Evolutionary conservation across 208 protist species (phyloP).

Genomic region (Wallacemonas sp.): DNA sequence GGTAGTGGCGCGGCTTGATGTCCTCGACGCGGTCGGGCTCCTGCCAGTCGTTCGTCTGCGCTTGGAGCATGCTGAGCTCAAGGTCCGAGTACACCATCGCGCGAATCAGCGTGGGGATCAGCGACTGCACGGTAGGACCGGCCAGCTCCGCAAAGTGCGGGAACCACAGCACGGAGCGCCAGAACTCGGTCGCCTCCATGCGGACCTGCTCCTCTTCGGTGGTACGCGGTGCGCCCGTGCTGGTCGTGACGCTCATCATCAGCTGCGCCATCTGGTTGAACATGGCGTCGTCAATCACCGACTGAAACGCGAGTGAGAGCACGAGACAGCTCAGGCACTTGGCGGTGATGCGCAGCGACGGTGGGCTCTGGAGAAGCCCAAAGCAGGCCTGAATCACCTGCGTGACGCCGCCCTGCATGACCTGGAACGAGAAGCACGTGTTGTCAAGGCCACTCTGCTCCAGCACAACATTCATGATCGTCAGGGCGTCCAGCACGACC

Average conservation of each 20-base stretch:
- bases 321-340: slow-evolving; percentile 67
- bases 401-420: slow-evolving; percentile 45
- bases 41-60: slow-evolving; percentile 74
- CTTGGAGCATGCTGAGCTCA: slow-evolving; percentile 87
- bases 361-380: slow-evolving; percentile 46
- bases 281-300: slow-evolving; percentile 47
- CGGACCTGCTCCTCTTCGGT: slow-evolving; percentile 61
- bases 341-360: slow-evolving; percentile 46
- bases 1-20: slow-evolving; percentile 85
- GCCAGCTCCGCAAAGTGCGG: slow-evolving; percentile 68
- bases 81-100: slow-evolving; percentile 92
- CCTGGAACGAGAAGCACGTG: slow-evolving; percentile 50
- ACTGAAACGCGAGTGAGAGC: slow-evolving; percentile 67
- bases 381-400: slow-evolving; percentile 70
- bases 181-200: slow-evolving; percentile 88
- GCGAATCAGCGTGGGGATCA: slow-evolving; percentile 83
- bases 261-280: slow-evolving; percentile 59
- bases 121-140: slow-evolving; percentile 38
- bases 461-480: slow-evolving; percentile 51
- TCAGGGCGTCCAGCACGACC: slow-evolving; percentile 28
- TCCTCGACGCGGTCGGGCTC: slow-evolving; percentile 83
- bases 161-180: slow-evolving; percentile 70
- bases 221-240: slow-evolving; percentile 18
- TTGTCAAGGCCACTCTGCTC: slow-evolving; percentile 70
- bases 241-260: slow-evolving; percentile 57